These are phyloP conservation scores for Sporothrix pallida DNA, from an alignment of 2,329 filamentous ascomycete species.

Conservation along the genomic window DNA sequence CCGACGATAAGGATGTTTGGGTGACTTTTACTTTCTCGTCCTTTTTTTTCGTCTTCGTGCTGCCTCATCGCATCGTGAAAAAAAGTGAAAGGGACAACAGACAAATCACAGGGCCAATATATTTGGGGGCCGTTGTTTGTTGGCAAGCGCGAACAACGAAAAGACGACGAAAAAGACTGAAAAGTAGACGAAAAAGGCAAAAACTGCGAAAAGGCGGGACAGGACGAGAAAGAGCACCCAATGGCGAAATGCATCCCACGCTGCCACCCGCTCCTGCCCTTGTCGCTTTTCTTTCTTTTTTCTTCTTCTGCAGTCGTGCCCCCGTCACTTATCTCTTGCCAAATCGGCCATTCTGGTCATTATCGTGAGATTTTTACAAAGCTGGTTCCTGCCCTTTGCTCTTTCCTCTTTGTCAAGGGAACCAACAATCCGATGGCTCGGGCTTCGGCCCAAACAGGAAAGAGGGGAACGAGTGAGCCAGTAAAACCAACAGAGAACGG, in stretches of 20 bases:
- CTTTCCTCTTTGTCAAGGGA: conserved; percentile 10
- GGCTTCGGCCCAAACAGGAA: conserved; percentile 20
- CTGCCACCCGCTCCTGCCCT: conserved; percentile 17
- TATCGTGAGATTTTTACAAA: conserved; percentile 22
- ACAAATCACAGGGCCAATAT: conserved; percentile 2
- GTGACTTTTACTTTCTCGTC: background rate
- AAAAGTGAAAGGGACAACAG: background rate
- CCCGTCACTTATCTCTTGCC: conserved; percentile 25
- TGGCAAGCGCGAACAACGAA: conserved; percentile 13
- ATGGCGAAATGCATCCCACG: conserved; percentile 11
- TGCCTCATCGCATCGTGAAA: conserved; percentile 27
- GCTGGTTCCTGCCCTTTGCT: background rate
- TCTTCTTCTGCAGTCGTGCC: too few species aligned
- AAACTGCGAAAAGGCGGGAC: background rate
- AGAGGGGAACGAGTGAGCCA: background rate
- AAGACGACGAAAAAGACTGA: background rate
- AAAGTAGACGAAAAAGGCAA: background rate
- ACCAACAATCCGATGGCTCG: background rate
- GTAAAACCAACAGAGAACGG: background rate
- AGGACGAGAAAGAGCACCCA: background rate
- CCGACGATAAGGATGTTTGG: conserved; percentile 4
- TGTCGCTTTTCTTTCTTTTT: background rate
- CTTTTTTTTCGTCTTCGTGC: conserved; percentile 1
- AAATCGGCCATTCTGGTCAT: conserved; percentile 3
- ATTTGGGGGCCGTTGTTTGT: background rate